Percentiles rank a stretch among this genome's conserved stretches.
Conservation (phyloP, 2,329 filamentous ascomycete species). For the Epichloe baconii region DNA sequence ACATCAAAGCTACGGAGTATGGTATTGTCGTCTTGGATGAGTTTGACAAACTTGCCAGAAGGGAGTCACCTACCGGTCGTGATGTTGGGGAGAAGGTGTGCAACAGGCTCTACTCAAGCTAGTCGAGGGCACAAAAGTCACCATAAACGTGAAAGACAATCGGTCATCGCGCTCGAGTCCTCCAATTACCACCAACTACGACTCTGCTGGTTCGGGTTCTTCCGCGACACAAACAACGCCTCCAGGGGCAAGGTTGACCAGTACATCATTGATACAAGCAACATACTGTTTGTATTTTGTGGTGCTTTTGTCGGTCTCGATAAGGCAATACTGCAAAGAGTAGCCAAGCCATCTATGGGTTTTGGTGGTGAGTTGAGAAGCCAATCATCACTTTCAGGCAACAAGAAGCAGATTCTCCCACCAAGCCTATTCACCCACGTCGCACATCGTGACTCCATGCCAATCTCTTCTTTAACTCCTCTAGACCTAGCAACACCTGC, state of each 20-base stretch:
- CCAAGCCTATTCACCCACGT: constrained; percentile 45
- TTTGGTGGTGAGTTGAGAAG: constrained; percentile 73
- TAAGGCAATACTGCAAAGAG: constrained; percentile 74
- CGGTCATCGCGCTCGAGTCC: constrained; percentile 41
- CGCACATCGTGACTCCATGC: constrained; percentile 35
- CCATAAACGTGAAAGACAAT: constrained; percentile 77
- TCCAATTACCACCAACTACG: constrained; percentile 41
- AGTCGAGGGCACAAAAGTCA: constrained; percentile 88
- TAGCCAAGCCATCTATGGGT: constrained; percentile 74
- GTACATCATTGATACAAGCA: constrained; percentile 76
- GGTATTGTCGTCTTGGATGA: constrained; percentile 95
- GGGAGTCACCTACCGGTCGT: constrained; percentile 76
- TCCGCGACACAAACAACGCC: constrained; percentile 33
- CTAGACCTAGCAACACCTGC: constrained; percentile 62
- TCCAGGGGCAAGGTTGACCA: constrained; percentile 43
- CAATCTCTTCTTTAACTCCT: constrained; percentile 29
- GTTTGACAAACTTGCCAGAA: constrained; percentile 90
- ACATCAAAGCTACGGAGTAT: constrained; percentile 69
- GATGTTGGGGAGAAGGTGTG: constrained; percentile 95
- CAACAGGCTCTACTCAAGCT: constrained; percentile 94
- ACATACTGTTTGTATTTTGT: constrained; percentile 94
- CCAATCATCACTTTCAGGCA: constrained; percentile 33
- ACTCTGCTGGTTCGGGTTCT: constrained; percentile 27
- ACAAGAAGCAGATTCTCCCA: constrained; percentile 45
- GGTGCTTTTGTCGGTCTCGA: constrained; percentile 90